These are phyloP conservation scores for Coemansia sp. DNA, from an alignment of 192 early-diverging fungal genomes.

Conservation along the genomic window DNA sequence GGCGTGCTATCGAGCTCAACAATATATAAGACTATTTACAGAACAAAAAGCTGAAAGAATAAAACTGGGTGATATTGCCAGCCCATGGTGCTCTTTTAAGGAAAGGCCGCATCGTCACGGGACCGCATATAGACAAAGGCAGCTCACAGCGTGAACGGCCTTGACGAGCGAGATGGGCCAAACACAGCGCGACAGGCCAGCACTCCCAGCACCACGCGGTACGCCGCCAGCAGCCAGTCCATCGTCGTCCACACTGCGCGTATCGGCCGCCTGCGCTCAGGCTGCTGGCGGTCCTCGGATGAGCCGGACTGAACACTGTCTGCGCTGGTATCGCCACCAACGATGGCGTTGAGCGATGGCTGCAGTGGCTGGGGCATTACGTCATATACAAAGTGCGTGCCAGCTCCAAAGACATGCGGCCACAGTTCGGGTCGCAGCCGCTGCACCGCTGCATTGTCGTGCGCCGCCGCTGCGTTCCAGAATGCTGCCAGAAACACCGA, in stretches of 20 bases:
- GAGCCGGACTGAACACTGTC: not conserved
- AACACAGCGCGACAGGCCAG: conserved; percentile 41
- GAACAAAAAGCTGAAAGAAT: not conserved
- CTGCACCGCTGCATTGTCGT: conserved; percentile 33
- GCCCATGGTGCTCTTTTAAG: not conserved
- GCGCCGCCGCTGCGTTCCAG: conserved; percentile 24
- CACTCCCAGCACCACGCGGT: conserved; percentile 38
- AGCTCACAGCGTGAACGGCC: conserved; percentile 18
- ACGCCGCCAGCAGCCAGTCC: conserved; percentile 47
- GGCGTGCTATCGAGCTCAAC: too few species aligned
- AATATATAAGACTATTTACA: not conserved
- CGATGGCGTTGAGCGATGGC: not conserved
- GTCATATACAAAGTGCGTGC: conserved; percentile 8
- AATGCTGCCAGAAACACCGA: conserved; percentile 36
- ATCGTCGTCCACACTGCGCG: conserved; percentile 39
- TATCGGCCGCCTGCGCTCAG: not conserved
- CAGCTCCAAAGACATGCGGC: conserved; percentile 30
- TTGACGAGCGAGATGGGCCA: conserved; percentile 32
- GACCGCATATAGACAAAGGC: not conserved
- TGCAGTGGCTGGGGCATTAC: conserved; percentile 9
- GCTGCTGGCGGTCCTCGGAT: not conserved
- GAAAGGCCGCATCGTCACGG: not conserved
- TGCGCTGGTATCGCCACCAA: not conserved
- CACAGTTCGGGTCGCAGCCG: conserved; percentile 50
- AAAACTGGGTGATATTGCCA: too few species aligned